These are phyloP conservation scores for Wickerhamiella azymoides DNA, from an alignment of 805 yeast genomes.

Conservation along the genomic window DNA sequence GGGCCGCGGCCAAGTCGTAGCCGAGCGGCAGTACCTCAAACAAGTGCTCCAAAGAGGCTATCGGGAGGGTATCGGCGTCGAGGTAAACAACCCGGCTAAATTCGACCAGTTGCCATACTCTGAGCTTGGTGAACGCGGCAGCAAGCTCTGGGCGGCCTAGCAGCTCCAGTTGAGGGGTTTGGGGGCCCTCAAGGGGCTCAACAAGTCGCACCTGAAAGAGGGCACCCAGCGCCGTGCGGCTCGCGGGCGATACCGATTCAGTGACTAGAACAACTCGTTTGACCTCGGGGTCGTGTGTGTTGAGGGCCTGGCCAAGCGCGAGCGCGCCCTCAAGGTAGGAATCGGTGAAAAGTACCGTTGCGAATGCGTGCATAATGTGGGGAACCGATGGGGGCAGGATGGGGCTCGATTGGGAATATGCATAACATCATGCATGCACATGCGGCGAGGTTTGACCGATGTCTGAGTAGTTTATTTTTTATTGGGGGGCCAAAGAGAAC, in stretches of 20 bases:
- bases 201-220: constrained; percentile 22
- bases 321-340: constrained; percentile 37
- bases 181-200: constrained; percentile 19
- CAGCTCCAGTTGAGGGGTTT: constrained; percentile 19
- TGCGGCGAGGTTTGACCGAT: no score
- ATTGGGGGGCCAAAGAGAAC: no score
- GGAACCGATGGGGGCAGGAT: background rate
- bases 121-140: constrained; percentile 38
- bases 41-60: constrained; percentile 23
- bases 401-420: no score
- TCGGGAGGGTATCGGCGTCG: constrained; percentile 42
- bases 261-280: constrained; percentile 23
- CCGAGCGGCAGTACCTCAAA: constrained; percentile 17
- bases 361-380: constrained; percentile 24
- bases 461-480: no score
- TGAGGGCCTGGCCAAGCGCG: constrained; percentile 32
- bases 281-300: constrained; percentile 16
- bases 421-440: no score
- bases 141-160: constrained; percentile 38
- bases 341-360: constrained; percentile 34
- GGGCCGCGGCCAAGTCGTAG: constrained; percentile 33
- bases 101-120: constrained; percentile 37
- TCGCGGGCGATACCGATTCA: constrained; percentile 13
- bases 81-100: constrained; percentile 33
- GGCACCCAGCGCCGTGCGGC: constrained; percentile 13